Evolutionary conservation across 257 asterid species (phyloP).

Genomic region (Cruciata laevipes): DNA sequence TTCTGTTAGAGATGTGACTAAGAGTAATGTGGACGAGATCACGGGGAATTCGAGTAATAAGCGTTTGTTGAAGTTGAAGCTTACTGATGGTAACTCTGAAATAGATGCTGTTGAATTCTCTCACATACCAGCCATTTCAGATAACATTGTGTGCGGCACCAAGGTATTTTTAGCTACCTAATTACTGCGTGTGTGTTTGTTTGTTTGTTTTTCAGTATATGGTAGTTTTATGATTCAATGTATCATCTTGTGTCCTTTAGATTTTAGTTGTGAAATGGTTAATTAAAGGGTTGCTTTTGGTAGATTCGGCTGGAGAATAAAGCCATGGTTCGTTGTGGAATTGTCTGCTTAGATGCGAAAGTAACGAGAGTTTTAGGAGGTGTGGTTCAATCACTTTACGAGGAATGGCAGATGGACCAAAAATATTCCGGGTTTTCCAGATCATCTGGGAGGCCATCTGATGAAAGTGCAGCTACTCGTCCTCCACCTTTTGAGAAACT

Average conservation of each 20-base stretch:
- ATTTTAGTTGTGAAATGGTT: neutral
- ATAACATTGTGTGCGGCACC: conserved; percentile 69
- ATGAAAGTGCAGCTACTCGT: conserved; percentile 43
- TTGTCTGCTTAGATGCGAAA: conserved; percentile 57
- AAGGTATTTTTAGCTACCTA: conserved; percentile 39
- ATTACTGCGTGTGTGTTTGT: neutral
- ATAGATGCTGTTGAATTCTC: conserved; percentile 65
- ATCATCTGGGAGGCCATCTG: conserved; percentile 35
- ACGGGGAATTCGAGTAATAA: conserved; percentile 45
- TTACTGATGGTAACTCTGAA: conserved; percentile 75
- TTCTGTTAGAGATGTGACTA: conserved; percentile 57
- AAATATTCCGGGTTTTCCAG: conserved; percentile 64
- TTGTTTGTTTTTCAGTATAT: neutral
- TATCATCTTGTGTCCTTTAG: neutral
- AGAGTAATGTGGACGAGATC: conserved; percentile 45
- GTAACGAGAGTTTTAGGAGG: conserved; percentile 59
- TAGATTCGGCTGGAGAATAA: conserved; percentile 63
- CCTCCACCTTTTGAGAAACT: conserved; percentile 83
- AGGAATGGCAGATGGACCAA: conserved; percentile 80
- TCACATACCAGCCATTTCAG: conserved; percentile 59
- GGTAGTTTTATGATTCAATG: neutral
- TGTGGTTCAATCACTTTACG: conserved; percentile 66
- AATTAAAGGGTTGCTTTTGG: conserved; percentile 13
- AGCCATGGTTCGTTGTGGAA: conserved; percentile 46
- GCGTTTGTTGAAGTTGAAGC: conserved; percentile 59